A percentile compares a stretch with the other conserved stretches of the same genome.
phyloP scores from a whole-genome alignment of 495 filamentous ascomycete genomes.

The Daldinia vernicosa region DNA sequence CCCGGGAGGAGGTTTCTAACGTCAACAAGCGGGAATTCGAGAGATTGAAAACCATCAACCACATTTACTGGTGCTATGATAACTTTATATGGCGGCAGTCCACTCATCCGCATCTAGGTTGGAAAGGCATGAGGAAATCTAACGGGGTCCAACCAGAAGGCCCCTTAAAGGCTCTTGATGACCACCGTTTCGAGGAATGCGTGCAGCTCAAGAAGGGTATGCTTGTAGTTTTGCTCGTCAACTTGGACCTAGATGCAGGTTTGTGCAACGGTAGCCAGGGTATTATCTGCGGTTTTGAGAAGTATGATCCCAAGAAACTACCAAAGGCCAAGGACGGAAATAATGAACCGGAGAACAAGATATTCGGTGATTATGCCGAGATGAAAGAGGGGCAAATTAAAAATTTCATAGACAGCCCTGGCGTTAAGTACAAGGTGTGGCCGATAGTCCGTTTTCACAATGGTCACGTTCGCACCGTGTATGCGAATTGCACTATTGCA shows the following conservation, averaged over 20 bases:
- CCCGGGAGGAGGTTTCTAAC: constrained; percentile 49
- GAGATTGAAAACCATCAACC: constrained; percentile 46
- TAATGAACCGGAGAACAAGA: constrained; percentile 26
- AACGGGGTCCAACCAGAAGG: constrained; percentile 64
- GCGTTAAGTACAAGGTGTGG: constrained; percentile 56
- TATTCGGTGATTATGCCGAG: constrained; percentile 51
- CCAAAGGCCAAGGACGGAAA: constrained; percentile 48
- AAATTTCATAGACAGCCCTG: constrained; percentile 42
- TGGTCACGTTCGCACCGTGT: constrained; percentile 51
- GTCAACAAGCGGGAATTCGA: constrained; percentile 53
- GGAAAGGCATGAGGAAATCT: constrained; percentile 66
- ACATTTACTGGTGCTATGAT: constrained; percentile 76
- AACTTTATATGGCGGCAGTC: constrained; percentile 68
- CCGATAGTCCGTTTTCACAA: constrained; percentile 79
- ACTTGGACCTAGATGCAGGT: constrained; percentile 73
- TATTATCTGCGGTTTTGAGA: constrained; percentile 78
- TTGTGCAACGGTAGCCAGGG: constrained; percentile 94
- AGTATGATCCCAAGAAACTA: constrained; percentile 66
- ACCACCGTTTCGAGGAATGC: constrained; percentile 60
- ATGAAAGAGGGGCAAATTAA: constrained; percentile 51
- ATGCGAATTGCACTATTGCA: constrained; percentile 57
- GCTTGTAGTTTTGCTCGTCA: constrained; percentile 94
- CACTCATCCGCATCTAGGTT: constrained; percentile 68
- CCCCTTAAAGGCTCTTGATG: constrained; percentile 63
- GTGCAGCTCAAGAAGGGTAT: constrained; percentile 83